Percentiles rank a stretch among this genome's conserved stretches.
phyloP scores from a whole-genome alignment of 441 rosid species.

The Populus tomentosa region DNA sequence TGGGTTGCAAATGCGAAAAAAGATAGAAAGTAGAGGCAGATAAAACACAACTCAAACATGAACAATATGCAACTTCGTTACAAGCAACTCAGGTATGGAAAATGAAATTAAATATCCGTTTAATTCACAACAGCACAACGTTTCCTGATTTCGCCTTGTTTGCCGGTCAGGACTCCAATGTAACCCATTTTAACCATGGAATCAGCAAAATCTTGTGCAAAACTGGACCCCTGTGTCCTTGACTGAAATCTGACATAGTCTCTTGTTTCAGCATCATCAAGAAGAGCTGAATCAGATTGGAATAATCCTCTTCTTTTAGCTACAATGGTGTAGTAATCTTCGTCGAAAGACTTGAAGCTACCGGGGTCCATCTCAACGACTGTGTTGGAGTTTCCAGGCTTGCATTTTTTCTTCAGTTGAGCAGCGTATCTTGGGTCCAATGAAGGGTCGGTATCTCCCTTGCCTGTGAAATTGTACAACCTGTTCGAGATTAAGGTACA shows the following conservation, averaged over 20 bases:
- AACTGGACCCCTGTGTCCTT: background rate
- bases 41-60: too few species aligned
- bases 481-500: background rate
- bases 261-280: background rate
- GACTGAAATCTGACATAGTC: background rate
- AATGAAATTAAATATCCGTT: background rate
- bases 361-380: constrained; percentile 12
- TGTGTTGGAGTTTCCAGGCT: background rate
- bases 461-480: constrained; percentile 17
- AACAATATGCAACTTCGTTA: background rate
- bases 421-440: constrained; percentile 1
- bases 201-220: background rate
- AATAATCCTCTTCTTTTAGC: constrained; percentile 2
- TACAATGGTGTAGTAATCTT: constrained; percentile 1
- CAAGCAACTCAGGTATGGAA: too few species aligned
- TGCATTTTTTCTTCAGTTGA: constrained; percentile 4
- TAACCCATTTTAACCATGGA: constrained; percentile 11
- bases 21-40: too few species aligned
- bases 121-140: constrained; percentile 3
- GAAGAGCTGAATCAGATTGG: constrained; percentile 16
- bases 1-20: too few species aligned
- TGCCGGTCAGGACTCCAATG: constrained; percentile 8
- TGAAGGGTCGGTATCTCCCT: constrained; percentile 14
- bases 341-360: constrained; percentile 1
- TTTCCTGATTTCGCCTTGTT: constrained; percentile 16